Conservation (phyloP, 768 basidiomycete genomes). For the Podaxis sp. region DNA sequence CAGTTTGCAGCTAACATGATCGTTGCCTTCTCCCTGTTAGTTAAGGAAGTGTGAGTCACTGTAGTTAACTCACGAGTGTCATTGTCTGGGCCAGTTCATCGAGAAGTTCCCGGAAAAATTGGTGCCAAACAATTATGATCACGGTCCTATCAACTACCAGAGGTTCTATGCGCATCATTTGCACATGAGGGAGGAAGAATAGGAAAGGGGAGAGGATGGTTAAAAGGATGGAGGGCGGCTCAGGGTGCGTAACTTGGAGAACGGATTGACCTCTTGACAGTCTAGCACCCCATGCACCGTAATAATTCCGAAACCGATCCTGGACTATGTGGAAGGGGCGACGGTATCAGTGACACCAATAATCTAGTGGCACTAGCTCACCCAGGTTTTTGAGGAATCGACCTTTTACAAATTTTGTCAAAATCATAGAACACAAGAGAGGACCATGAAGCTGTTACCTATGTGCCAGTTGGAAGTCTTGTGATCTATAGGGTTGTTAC, state of each 20-base stretch:
- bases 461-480: constrained; percentile 11
- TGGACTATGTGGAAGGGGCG: neutral
- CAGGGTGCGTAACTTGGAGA: neutral
- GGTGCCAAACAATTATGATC: neutral
- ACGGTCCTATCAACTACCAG: constrained; percentile 1
- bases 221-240: neutral
- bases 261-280: constrained; percentile 1
- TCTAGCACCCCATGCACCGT: neutral
- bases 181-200: constrained; percentile 6
- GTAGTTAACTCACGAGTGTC: neutral
- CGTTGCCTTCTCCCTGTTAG: constrained; percentile 2
- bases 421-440: neutral
- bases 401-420: neutral
- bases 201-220: neutral
- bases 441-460: neutral
- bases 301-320: constrained; percentile 8
- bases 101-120: constrained; percentile 3
- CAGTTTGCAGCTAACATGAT: constrained; percentile 11
- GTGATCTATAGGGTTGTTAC: neutral
- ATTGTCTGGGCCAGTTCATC: constrained; percentile 5
- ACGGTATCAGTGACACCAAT: neutral
- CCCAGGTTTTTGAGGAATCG: constrained; percentile 4
- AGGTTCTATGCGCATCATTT: neutral
- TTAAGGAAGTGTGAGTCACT: neutral
- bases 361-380: neutral